Evolutionary conservation across 495 filamentous ascomycete species (phyloP).

Genomic region (Opeltia flavorubescens): DNA sequence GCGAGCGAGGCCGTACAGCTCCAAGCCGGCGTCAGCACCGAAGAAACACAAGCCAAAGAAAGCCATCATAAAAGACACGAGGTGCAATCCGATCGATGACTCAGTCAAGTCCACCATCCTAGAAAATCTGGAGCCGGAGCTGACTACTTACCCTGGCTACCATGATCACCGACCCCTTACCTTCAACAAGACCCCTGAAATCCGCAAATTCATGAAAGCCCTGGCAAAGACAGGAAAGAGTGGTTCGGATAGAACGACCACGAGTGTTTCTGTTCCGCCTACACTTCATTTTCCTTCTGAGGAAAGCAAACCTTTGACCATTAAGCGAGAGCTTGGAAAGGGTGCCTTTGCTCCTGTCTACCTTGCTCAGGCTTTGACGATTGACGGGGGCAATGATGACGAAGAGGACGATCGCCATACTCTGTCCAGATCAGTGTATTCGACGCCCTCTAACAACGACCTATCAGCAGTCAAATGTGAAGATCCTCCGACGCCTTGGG

Average conservation of each 20-base stretch:
- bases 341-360: conserved; percentile 94
- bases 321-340: conserved; percentile 79
- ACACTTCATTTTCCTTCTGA: conserved; percentile 51
- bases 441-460: neutral
- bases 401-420: conserved; percentile 37
- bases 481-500: conserved; percentile 76
- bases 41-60: conserved; percentile 28
- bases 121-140: conserved; percentile 50
- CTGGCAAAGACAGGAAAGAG: conserved; percentile 45
- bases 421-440: neutral
- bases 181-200: conserved; percentile 51
- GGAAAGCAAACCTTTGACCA: conserved; percentile 45
- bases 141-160: conserved; percentile 63
- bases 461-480: conserved; percentile 92
- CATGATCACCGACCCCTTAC: conserved; percentile 46
- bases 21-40: neutral
- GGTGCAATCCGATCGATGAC: conserved; percentile 80
- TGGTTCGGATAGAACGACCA: conserved; percentile 45
- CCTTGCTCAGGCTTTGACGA: conserved; percentile 53
- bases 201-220: conserved; percentile 63
- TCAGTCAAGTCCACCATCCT: conserved; percentile 60
- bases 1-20: neutral
- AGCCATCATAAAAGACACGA: conserved; percentile 62
- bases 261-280: conserved; percentile 40
- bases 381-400: conserved; percentile 25